Evolutionary conservation across 306 rosid genomes (phyloP).

Genomic region (Prunus kanzakura): DNA sequence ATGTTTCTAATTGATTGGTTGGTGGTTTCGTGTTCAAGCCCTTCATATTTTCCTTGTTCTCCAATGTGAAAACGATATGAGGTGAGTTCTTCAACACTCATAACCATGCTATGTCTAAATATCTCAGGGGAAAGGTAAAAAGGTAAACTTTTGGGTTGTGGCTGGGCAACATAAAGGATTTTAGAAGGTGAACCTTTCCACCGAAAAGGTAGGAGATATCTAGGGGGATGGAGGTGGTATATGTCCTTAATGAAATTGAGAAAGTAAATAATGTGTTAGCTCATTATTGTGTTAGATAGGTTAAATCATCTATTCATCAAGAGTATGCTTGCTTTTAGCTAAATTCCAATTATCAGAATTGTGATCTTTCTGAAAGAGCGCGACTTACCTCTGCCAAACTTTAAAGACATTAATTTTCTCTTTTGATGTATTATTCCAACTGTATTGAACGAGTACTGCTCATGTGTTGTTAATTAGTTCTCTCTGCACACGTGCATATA

Average conservation of each 20-base stretch:
- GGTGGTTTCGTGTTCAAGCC: conserved; percentile 24
- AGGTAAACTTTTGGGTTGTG: background rate
- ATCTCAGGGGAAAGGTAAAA: background rate
- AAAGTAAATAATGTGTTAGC: background rate
- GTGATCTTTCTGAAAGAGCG: background rate
- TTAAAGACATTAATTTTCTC: background rate
- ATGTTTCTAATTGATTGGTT: conserved; percentile 22
- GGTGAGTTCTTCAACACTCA: conserved; percentile 38
- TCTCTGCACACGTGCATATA: background rate
- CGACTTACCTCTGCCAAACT: background rate
- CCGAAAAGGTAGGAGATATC: background rate
- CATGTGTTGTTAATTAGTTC: background rate
- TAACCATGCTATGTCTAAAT: background rate
- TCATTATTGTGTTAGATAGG: background rate
- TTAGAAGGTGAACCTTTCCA: background rate
- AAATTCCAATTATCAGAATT: background rate
- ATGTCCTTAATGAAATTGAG: background rate
- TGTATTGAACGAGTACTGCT: background rate
- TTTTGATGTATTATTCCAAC: background rate
- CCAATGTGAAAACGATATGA: conserved; percentile 30
- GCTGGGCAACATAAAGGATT: background rate
- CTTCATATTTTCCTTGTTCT: conserved; percentile 30
- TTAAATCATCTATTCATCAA: background rate
- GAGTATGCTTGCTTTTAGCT: background rate
- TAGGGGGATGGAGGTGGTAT: background rate